phyloP scores from a whole-genome alignment of 2,329 filamentous ascomycete species.

The Colletotrichum sp. region DNA sequence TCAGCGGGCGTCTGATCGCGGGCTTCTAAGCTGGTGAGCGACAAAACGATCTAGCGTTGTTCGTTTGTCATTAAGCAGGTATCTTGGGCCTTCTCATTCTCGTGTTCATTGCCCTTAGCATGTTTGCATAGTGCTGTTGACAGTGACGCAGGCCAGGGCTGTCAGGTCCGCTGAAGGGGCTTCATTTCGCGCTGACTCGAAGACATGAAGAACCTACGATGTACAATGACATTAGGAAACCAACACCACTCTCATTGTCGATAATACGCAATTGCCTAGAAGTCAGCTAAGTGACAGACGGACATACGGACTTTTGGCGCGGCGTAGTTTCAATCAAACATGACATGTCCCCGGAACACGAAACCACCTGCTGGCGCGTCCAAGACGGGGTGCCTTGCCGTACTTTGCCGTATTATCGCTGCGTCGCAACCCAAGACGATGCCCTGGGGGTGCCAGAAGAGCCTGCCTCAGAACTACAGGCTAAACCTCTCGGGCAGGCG shows the following conservation, averaged over 20 bases:
- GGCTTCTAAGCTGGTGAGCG: background rate
- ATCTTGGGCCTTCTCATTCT: rapidly evolving
- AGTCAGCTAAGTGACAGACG: background rate
- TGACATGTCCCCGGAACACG: background rate
- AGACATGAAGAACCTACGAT: background rate
- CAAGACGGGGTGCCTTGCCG: background rate
- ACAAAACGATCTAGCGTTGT: background rate
- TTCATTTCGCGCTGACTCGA: background rate
- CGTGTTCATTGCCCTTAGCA: background rate
- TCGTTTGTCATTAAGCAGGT: background rate
- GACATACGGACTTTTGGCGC: background rate
- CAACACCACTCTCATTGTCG: background rate
- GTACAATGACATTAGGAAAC: background rate
- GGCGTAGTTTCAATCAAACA: background rate
- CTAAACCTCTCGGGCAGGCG: background rate
- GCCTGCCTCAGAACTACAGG: background rate
- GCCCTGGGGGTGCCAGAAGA: background rate
- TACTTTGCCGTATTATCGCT: background rate
- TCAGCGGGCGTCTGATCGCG: background rate
- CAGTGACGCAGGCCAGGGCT: background rate
- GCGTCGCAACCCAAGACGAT: background rate
- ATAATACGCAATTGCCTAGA: background rate
- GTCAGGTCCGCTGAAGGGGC: background rate
- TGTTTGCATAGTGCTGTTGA: background rate
- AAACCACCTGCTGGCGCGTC: background rate